Percentiles rank a stretch among this genome's conserved stretches.
Evolutionary conservation across 2,329 filamentous ascomycete genomes (phyloP).

Genomic region (Juglanconis oblonga): DNA sequence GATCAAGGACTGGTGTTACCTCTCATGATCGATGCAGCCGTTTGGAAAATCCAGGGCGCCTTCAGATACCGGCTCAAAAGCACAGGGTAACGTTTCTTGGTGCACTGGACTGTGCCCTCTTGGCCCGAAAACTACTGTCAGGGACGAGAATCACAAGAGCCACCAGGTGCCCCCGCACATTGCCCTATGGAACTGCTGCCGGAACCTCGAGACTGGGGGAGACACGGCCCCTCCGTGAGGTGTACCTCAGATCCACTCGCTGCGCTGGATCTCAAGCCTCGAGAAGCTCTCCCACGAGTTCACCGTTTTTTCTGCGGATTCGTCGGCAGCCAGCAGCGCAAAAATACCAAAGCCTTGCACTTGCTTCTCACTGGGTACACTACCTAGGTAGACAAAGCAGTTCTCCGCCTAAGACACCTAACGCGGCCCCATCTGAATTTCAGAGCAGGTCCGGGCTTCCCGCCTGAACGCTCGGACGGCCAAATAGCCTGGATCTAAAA

Average conservation of each 20-base stretch:
- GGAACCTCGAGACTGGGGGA: slow-evolving; percentile 1
- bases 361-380: neutral
- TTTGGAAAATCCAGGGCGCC: neutral
- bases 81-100: neutral
- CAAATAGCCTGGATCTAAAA: neutral
- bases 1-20: slow-evolving; percentile 3
- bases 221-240: slow-evolving; percentile 6
- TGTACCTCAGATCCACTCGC: neutral
- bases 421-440: neutral
- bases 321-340: neutral
- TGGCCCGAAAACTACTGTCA: neutral
- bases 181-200: neutral
- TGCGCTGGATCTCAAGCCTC: neutral
- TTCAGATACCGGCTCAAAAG: neutral
- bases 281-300: neutral
- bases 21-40: slow-evolving; percentile 5
- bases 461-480: slow-evolving; percentile 1
- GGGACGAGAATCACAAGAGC: neutral
- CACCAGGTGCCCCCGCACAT: slow-evolving; percentile 8
- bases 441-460: neutral
- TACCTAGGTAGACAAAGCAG: neutral
- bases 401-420: neutral
- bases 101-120: neutral
- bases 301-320: slow-evolving; percentile 2
- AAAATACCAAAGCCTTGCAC: neutral